Percentiles rank a stretch among this genome's conserved stretches.
Conservation (phyloP, 1,284 basidiomycete genomes). For the Kalmanozyma brasiliensis region DNA sequence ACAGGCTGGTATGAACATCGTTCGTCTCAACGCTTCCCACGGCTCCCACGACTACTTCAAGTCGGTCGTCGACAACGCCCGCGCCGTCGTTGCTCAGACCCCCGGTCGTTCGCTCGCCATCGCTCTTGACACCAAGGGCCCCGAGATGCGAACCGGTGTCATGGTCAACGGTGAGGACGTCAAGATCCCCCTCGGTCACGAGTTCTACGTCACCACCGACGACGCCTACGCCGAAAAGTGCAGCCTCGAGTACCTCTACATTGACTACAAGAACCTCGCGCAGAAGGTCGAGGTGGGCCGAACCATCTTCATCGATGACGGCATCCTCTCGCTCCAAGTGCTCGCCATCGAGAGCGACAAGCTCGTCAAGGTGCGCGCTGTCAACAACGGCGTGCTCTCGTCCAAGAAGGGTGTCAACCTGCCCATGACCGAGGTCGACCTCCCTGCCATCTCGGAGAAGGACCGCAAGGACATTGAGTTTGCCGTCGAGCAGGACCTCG, state of each 20-base stretch:
- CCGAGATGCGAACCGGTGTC: slow-evolving; percentile 96
- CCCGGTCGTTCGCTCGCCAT: slow-evolving; percentile 91
- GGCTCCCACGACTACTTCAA: slow-evolving; percentile 66
- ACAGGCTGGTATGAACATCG: slow-evolving; percentile 67
- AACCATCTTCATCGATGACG: slow-evolving; percentile 96
- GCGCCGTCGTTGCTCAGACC: slow-evolving; percentile 56
- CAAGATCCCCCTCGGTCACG: slow-evolving; percentile 88
- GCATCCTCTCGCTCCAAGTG: slow-evolving; percentile 93
- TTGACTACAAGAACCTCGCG: slow-evolving; percentile 81
- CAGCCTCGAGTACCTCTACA: slow-evolving; percentile 77
- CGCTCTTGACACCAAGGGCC: slow-evolving; percentile 98
- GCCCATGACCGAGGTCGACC: slow-evolving; percentile 96
- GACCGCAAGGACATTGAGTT: slow-evolving; percentile 87
- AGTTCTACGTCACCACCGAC: slow-evolving; percentile 91
- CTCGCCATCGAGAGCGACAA: slow-evolving; percentile 74
- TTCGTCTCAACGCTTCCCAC: slow-evolving; percentile 67
- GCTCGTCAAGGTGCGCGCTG: slow-evolving; percentile 76
- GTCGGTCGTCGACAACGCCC: slow-evolving; percentile 65
- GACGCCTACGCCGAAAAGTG: slow-evolving; percentile 80
- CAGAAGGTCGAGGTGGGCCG: slow-evolving; percentile 96
- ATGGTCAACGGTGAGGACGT: slow-evolving; percentile 89
- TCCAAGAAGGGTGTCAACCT: slow-evolving; percentile 99
- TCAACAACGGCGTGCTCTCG: slow-evolving; percentile 93
- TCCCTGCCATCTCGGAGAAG: slow-evolving; percentile 97
- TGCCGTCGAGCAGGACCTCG: slow-evolving; percentile 95